A percentile compares a stretch with the other conserved stretches of the same genome.
These are phyloP conservation scores for Chlorociboria aeruginascens DNA, from an alignment of 495 filamentous ascomycete genomes.

Conservation along the genomic window DNA sequence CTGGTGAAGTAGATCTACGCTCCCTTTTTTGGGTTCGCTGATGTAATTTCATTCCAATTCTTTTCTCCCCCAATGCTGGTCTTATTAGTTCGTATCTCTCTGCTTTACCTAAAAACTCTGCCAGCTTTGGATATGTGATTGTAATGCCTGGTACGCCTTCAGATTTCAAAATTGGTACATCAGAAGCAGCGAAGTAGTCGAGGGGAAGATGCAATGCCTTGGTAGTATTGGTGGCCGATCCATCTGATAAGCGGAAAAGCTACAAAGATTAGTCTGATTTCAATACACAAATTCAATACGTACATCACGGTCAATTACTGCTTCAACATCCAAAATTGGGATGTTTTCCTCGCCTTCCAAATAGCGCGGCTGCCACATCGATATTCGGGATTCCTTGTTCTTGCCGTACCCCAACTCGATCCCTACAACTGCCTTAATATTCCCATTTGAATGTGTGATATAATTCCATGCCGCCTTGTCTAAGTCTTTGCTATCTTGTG, in stretches of 20 bases:
- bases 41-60: constrained; percentile 3
- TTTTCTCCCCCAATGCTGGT: constrained; percentile 7
- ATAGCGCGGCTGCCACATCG: constrained; percentile 7
- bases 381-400: constrained; percentile 7
- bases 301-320: constrained; percentile 9
- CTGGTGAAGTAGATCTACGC: constrained; percentile 1
- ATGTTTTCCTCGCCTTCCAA: constrained; percentile 1
- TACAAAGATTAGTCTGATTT: constrained; percentile 3
- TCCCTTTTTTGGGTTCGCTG: constrained; percentile 7
- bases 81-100: constrained; percentile 5
- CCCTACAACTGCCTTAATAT: constrained; percentile 12
- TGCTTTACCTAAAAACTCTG: constrained; percentile 9
- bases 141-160: constrained; percentile 7
- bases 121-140: constrained; percentile 10
- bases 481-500: constrained; percentile 9
- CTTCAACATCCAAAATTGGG: constrained; percentile 5
- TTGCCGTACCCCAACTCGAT: constrained; percentile 8
- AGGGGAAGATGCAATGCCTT: constrained; percentile 11
- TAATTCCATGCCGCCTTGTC: constrained; percentile 8
- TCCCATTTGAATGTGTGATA: constrained; percentile 7
- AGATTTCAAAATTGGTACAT: constrained; percentile 6
- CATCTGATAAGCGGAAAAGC: constrained; percentile 8
- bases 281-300: not conserved
- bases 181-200: constrained; percentile 6
- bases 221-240: constrained; percentile 7